These are phyloP conservation scores for Protomyces lactucae-debilis DNA, from an alignment of 1,139 yeast species.

Conservation along the genomic window DNA sequence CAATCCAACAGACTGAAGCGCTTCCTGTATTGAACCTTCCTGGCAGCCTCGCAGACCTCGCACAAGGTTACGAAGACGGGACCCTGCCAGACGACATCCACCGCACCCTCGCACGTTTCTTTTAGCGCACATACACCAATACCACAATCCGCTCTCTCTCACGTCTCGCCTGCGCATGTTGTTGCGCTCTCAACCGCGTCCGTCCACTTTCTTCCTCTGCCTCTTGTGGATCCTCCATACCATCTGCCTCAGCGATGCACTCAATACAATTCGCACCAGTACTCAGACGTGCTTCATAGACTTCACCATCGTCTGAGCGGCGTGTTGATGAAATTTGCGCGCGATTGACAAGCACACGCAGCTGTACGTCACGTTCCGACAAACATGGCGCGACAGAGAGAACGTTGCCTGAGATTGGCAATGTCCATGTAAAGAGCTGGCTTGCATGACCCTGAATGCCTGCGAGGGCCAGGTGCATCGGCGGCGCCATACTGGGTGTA, in stretches of 20 bases:
- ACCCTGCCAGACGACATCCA: background rate
- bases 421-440: constrained; percentile 12
- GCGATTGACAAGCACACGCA: background rate
- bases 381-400: background rate
- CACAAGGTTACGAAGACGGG: background rate
- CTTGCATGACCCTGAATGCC: constrained; percentile 6
- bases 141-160: background rate
- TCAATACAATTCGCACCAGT: constrained; percentile 21
- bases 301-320: background rate
- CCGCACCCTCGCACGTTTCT: background rate
- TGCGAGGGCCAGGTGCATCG: constrained; percentile 6
- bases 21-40: background rate
- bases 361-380: background rate
- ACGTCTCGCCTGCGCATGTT: background rate
- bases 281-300: constrained; percentile 14
- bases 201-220: background rate
- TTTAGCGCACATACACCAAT: background rate
- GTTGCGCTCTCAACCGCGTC: background rate
- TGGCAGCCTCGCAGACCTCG: background rate
- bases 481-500: constrained; percentile 6
- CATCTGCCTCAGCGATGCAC: constrained; percentile 21
- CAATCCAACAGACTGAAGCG: background rate
- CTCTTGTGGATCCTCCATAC: background rate
- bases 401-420: constrained; percentile 17
- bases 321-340: background rate